These are phyloP conservation scores for Solanum pennellii DNA, from an alignment of 257 asterid genomes.

Conservation along the genomic window DNA sequence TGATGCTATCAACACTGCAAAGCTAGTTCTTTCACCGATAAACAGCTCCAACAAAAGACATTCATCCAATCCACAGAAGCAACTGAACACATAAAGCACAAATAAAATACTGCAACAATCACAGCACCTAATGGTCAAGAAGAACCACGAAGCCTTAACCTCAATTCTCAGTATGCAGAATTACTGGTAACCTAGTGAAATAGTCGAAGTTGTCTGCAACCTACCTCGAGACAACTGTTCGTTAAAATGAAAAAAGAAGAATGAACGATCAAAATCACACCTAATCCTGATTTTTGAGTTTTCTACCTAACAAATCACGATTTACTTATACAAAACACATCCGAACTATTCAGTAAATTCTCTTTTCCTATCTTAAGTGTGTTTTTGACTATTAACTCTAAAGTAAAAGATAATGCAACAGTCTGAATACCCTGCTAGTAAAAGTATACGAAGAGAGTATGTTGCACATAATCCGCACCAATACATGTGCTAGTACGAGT, in stretches of 20 bases:
- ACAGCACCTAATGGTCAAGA: slow-evolving; percentile 19
- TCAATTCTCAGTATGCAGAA: background rate
- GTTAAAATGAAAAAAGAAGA: too few species aligned
- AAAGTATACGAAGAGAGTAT: background rate
- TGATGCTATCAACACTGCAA: background rate
- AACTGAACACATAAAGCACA: background rate
- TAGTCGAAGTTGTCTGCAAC: background rate
- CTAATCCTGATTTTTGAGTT: background rate
- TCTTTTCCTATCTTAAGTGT: background rate
- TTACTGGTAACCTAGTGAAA: background rate
- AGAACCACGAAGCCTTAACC: background rate
- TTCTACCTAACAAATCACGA: background rate
- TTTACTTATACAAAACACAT: background rate
- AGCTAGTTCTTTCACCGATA: background rate
- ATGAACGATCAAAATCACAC: background rate
- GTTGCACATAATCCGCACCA: background rate
- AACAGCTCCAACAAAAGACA: background rate
- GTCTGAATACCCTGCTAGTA: background rate
- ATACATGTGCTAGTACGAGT: background rate
- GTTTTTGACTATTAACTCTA: background rate
- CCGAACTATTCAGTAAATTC: background rate
- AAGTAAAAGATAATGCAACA: background rate
- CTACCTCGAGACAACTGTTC: accelerated
- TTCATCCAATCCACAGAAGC: background rate
- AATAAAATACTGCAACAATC: background rate